These are phyloP conservation scores for Phyllosticta citriasiana DNA, from an alignment of 2,329 filamentous ascomycete species.

Conservation along the genomic window DNA sequence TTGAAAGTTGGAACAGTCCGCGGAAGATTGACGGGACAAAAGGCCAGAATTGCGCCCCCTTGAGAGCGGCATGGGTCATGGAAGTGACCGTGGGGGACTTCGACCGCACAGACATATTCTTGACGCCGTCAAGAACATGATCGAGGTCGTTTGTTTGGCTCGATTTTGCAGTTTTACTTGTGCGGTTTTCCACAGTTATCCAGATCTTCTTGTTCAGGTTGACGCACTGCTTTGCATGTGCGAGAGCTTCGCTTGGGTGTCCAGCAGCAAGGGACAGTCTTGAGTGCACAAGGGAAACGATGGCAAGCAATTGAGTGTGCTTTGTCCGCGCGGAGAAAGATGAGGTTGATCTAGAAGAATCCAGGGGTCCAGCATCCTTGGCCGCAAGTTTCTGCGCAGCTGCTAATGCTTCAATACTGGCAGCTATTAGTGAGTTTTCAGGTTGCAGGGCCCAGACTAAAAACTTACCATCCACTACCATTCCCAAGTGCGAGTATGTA, in stretches of 20 bases:
- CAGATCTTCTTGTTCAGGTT: slow-evolving; percentile 41
- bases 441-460: neutral
- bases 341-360: slow-evolving; percentile 21
- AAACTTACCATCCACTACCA: slow-evolving; percentile 45
- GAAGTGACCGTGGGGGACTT: slow-evolving; percentile 28
- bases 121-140: slow-evolving; percentile 13
- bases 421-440: slow-evolving; percentile 12
- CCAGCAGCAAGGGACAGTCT: slow-evolving; percentile 51
- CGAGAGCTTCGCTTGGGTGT: slow-evolving; percentile 35
- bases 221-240: slow-evolving; percentile 39
- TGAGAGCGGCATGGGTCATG: slow-evolving; percentile 35
- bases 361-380: slow-evolving; percentile 20
- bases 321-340: slow-evolving; percentile 25
- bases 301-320: slow-evolving; percentile 45
- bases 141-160: slow-evolving; percentile 11
- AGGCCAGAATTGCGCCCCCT: slow-evolving; percentile 67
- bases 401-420: slow-evolving; percentile 21
- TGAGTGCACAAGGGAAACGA: slow-evolving; percentile 56
- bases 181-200: slow-evolving; percentile 40
- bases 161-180: slow-evolving; percentile 1
- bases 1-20: slow-evolving; percentile 62
- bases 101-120: slow-evolving; percentile 22
- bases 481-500: slow-evolving; percentile 61
- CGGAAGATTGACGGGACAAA: slow-evolving; percentile 65
- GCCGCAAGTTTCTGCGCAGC: slow-evolving; percentile 21